Evolutionary conservation across 106 monocot species (phyloP).

Genomic region (Acorus calamus): DNA sequence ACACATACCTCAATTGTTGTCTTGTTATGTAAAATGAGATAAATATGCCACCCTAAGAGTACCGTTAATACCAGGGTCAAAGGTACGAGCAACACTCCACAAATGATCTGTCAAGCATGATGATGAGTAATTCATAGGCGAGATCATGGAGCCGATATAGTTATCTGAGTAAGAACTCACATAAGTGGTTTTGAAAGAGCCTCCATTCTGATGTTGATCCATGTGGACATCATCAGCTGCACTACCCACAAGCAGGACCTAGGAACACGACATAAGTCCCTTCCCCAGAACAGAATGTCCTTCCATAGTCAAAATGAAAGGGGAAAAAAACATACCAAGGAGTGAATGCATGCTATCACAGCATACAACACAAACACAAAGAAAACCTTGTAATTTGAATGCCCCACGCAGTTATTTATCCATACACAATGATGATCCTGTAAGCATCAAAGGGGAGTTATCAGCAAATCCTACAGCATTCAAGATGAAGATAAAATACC

Average conservation of each 20-base stretch:
- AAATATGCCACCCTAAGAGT: constrained; percentile 23
- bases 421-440: constrained; percentile 98
- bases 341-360: constrained; percentile 74
- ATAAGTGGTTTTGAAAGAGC: constrained; percentile 57
- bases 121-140: neutral
- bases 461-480: no score
- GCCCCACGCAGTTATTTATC: constrained; percentile 99
- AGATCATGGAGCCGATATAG: neutral
- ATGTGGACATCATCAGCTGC: constrained; percentile 40
- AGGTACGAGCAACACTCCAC: constrained; percentile 5
- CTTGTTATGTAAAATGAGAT: constrained; percentile 18
- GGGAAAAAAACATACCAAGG: constrained; percentile 46
- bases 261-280: constrained; percentile 1
- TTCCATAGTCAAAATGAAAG: neutral
- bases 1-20: constrained; percentile 25
- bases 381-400: constrained; percentile 94
- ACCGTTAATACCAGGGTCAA: constrained; percentile 12
- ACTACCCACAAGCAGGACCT: constrained; percentile 79
- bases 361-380: constrained; percentile 79
- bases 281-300: neutral
- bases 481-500: no score
- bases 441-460: no score
- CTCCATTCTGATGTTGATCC: constrained; percentile 45
- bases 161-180: constrained; percentile 16
- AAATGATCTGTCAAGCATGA: constrained; percentile 8